Base-by-base conservation (phyloP, 495 filamentous ascomycete genomes). In the Terfezia claveryi region DNA sequence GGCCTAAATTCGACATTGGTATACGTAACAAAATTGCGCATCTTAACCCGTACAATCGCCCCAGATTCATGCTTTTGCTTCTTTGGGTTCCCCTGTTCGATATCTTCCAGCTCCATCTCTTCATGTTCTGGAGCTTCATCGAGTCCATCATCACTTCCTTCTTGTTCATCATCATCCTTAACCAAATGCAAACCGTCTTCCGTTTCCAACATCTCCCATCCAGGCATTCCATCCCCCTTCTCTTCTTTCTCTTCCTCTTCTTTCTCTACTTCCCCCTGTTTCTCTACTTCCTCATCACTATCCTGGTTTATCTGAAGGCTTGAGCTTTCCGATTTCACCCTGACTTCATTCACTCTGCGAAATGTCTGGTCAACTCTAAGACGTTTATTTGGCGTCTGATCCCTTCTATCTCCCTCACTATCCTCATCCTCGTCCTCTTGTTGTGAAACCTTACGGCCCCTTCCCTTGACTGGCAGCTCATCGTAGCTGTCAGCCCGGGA, bases 21-120 rank as follows among this genome's bases (percentile, higher is more conserved):
- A 67, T 96, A 99, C 0, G 92, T 99, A 32, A 99, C 87, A 63
- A 99, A 99, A 62, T 96, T 82, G n/a, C 69, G 72, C 36, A 96
- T 72, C 56, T 80, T 83, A 56, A 96, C 86, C 23, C 87, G 77
- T 14, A 94, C 79, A 61, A 98, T 94, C 20, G 88, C 82, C 27
- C 91, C 91, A 11, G 91, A 80, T 58, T 91, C 81, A 67, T 74
- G 76, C 17, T 59, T 58, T 23, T 65, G 57, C 32, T 52, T 56
- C 23, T 54, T 27, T 12, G 41, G 41, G 17, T 46, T 46, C 8
- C 54, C 56, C 20, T 37, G 36, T 23, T 20, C 23, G 37, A 54
- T 55, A 11, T 54, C 51, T 16, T 58, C 55, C n/a, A 36, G 14
- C 2, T 36, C 11, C 17, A 17, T 12, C 14, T 44, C 55, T 38